These are phyloP conservation scores for Funneliformis mosseae DNA, from an alignment of 192 early-diverging fungal species.

Conservation along the genomic window DNA sequence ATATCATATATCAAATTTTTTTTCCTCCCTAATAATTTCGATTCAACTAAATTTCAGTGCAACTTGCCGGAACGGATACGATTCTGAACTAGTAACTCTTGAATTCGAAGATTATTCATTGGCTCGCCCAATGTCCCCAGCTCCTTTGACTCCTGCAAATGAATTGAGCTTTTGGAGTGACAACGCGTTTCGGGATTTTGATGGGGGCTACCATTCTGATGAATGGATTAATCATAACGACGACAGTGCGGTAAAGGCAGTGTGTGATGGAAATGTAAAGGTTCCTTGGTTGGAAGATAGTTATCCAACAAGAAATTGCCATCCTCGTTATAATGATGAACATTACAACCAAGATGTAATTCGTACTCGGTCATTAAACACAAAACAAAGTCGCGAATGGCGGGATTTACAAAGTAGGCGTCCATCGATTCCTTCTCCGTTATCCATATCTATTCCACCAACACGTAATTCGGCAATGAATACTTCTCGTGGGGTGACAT, in stretches of 20 bases:
- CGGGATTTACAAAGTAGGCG: conserved; percentile 13
- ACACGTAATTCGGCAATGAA: neutral
- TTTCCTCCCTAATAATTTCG: too few relatives aligned
- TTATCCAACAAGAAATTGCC: neutral
- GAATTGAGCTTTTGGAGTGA: neutral
- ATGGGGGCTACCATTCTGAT: neutral
- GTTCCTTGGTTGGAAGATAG: conserved; percentile 3
- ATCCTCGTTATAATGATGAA: neutral
- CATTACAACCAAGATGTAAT: neutral
- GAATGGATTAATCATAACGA: conserved; percentile 24
- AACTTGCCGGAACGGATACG: neutral
- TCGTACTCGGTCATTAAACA: neutral
- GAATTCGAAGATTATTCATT: neutral
- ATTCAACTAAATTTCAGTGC: neutral
- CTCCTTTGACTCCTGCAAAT: conserved; percentile 8
- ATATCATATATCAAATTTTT: neutral
- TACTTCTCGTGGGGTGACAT: neutral
- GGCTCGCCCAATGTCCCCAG: neutral
- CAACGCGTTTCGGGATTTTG: conserved; percentile 11
- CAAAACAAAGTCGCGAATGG: conserved; percentile 1
- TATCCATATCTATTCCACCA: conserved; percentile 25
- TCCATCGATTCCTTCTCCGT: conserved; percentile 23
- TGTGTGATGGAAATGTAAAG: conserved; percentile 11
- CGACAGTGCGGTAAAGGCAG: neutral
- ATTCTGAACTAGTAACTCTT: neutral